Conservation (phyloP, 805 yeast genomes). For the Hemisphaericaspora nanyangensis region DNA sequence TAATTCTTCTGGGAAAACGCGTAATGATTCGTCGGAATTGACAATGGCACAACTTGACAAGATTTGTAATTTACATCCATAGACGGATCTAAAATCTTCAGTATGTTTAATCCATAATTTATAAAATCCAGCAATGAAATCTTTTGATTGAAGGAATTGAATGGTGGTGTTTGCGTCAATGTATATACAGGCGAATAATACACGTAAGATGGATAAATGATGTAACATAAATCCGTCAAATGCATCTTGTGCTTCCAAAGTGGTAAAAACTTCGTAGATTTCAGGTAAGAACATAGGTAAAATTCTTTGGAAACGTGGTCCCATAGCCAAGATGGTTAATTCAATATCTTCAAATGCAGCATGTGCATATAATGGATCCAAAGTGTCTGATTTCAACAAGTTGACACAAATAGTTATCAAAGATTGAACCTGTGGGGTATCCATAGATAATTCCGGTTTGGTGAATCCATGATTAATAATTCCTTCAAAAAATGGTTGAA, state of each 20-base stretch:
- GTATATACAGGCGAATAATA: constrained; percentile 38
- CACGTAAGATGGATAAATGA: constrained; percentile 38
- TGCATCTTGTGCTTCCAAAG: constrained; percentile 33
- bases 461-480: constrained; percentile 50
- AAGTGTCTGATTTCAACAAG: constrained; percentile 26
- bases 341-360: constrained; percentile 37
- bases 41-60: constrained; percentile 42
- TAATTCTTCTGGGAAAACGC: constrained; percentile 31
- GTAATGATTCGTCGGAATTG: constrained; percentile 23
- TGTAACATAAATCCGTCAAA: constrained; percentile 45
- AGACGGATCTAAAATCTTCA: constrained; percentile 48
- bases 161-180: constrained; percentile 36
- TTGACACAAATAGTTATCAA: constrained; percentile 34
- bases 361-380: constrained; percentile 41
- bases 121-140: constrained; percentile 34
- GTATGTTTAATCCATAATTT: constrained; percentile 48
- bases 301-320: constrained; percentile 27
- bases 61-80: constrained; percentile 52
- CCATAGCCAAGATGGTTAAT: constrained; percentile 28
- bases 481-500: constrained; percentile 54
- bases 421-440: constrained; percentile 35
- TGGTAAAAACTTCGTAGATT: constrained; percentile 31
- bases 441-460: constrained; percentile 30
- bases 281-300: constrained; percentile 31
- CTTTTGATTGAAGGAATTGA: constrained; percentile 34